Percentiles rank a stretch among this genome's conserved stretches.
Conservation (phyloP, 306 rosid genomes). For the Hylodesmum podocarpum region DNA sequence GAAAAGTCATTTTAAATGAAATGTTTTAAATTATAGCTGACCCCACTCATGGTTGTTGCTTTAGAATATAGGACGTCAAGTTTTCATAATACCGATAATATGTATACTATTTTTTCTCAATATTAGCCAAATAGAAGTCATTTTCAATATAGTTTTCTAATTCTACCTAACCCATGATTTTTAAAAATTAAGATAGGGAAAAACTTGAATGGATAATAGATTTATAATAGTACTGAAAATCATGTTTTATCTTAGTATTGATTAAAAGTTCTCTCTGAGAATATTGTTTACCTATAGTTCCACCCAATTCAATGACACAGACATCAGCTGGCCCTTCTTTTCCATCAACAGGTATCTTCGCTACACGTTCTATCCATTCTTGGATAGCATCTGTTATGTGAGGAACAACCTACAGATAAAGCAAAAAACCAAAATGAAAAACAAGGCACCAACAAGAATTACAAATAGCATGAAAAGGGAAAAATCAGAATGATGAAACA, state of each 20-base stretch:
- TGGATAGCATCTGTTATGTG: conserved; percentile 88
- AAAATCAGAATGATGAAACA: conserved; percentile 7
- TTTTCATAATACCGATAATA: neutral
- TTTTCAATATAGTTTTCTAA: neutral
- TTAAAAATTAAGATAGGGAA: neutral
- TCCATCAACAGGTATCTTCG: conserved; percentile 79
- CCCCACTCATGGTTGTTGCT: neutral
- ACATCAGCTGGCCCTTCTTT: conserved; percentile 86
- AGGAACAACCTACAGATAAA: conserved; percentile 69
- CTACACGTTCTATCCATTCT: conserved; percentile 92
- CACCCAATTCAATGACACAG: conserved; percentile 90
- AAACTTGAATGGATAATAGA: neutral
- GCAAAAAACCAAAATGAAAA: conserved; percentile 23
- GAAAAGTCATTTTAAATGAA: conserved; percentile 23
- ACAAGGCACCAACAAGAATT: conserved; percentile 4
- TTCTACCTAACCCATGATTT: conserved; percentile 11
- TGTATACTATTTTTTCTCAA: neutral
- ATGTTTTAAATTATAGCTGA: neutral
- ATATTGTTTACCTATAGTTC: conserved; percentile 69
- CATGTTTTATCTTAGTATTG: neutral
- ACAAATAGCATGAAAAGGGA: conserved; percentile 2
- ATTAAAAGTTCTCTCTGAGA: neutral
- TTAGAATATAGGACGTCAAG: neutral
- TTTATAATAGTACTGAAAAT: conserved; percentile 1
- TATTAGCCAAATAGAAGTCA: conserved; percentile 10